phyloP scores from a whole-genome alignment of 2,329 filamentous ascomycete species.

The Albifimbria verrucaria region DNA sequence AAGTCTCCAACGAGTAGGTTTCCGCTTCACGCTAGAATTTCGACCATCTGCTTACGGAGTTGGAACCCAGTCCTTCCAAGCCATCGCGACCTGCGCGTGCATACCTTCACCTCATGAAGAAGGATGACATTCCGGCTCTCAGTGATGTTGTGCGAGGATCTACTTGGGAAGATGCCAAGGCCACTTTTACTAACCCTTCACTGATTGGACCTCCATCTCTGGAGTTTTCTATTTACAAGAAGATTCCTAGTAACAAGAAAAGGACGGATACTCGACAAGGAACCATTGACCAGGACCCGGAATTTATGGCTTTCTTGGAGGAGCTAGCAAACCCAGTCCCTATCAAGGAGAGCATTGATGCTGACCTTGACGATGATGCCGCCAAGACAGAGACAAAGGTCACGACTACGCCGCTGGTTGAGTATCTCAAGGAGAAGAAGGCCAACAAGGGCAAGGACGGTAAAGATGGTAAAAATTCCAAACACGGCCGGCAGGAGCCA shows the following conservation, averaged over 20 bases:
- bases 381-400: constrained; percentile 56
- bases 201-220: constrained; percentile 76
- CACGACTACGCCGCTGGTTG: constrained; percentile 83
- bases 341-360: constrained; percentile 40
- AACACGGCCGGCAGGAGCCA: constrained; percentile 54
- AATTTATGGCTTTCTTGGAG: constrained; percentile 92
- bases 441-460: constrained; percentile 65
- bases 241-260: constrained; percentile 70
- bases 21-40: neutral
- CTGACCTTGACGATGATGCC: constrained; percentile 37
- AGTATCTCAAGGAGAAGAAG: constrained; percentile 89
- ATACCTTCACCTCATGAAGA: constrained; percentile 77
- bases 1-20: constrained; percentile 78
- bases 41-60: neutral
- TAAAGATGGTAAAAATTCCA: constrained; percentile 38
- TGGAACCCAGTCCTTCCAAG: constrained; percentile 69
- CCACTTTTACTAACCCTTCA: constrained; percentile 66
- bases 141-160: constrained; percentile 66
- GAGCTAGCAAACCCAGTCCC: constrained; percentile 69
- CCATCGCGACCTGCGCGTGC: constrained; percentile 76
- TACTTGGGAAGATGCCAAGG: constrained; percentile 78
- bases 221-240: constrained; percentile 81
- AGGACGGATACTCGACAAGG: constrained; percentile 83
- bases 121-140: constrained; percentile 63
- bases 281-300: constrained; percentile 93